Percentiles rank a stretch among this genome's conserved stretches.
phyloP scores from a whole-genome alignment of 2,329 filamentous ascomycete genomes.

The Setomelanomma holmii region DNA sequence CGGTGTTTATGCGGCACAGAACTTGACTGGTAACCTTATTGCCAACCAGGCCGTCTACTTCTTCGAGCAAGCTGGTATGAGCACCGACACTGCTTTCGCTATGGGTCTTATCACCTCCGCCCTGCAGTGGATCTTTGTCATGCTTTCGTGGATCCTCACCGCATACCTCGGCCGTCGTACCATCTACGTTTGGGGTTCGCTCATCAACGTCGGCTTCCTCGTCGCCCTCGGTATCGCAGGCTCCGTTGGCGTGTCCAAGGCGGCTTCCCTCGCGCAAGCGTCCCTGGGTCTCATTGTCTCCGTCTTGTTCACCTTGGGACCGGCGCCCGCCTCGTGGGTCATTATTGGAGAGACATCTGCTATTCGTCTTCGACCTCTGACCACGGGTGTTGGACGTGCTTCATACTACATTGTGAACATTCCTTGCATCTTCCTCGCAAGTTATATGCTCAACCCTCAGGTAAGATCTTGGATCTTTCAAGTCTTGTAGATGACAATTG shows the following conservation, averaged over 20 bases:
- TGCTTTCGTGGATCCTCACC: slow-evolving; percentile 72
- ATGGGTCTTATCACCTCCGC: slow-evolving; percentile 70
- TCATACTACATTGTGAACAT: slow-evolving; percentile 71
- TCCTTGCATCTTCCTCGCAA: slow-evolving; percentile 69
- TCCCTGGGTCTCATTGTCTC: slow-evolving; percentile 70
- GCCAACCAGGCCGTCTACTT: slow-evolving; percentile 70
- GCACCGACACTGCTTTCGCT: slow-evolving; percentile 62
- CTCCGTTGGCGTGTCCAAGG: slow-evolving; percentile 53
- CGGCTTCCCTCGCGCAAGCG: slow-evolving; percentile 63
- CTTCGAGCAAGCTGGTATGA: slow-evolving; percentile 68
- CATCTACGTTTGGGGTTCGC: slow-evolving; percentile 69
- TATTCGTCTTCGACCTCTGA: slow-evolving; percentile 69
- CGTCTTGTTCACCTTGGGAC: slow-evolving; percentile 68
- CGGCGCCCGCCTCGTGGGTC: slow-evolving; percentile 70
- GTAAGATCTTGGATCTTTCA: slow-evolving; percentile 27
- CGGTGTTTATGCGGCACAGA: slow-evolving; percentile 65
- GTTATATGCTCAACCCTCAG: slow-evolving; percentile 66
- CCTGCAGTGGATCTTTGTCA: slow-evolving; percentile 68
- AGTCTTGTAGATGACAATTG: slow-evolving; percentile 62
- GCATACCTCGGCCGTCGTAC: slow-evolving; percentile 68
- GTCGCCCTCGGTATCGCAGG: slow-evolving; percentile 66
- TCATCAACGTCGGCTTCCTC: slow-evolving; percentile 62
- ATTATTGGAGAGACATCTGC: slow-evolving; percentile 73
- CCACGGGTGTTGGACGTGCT: slow-evolving; percentile 69
- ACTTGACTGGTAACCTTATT: slow-evolving; percentile 68